Conservation (phyloP, 2,329 filamentous ascomycete genomes). For the Whalleya microplaca region DNA sequence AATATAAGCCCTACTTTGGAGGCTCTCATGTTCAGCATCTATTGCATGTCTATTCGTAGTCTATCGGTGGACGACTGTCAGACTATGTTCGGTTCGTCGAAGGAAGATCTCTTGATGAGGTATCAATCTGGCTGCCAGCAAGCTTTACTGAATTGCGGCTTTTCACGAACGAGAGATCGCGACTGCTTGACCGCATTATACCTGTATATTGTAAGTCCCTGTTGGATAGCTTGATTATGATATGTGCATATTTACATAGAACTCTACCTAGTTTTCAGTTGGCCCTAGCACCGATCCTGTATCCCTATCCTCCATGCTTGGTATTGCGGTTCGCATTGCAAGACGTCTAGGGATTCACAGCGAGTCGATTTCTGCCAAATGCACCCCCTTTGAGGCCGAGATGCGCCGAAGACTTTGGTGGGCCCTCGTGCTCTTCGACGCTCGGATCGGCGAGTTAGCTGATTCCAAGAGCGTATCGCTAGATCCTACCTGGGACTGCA, state of each 20-base stretch:
- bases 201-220: slow-evolving; percentile 55
- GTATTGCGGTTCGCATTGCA: slow-evolving; percentile 59
- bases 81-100: slow-evolving; percentile 44
- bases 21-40: too few relatives aligned
- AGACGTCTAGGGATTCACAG: slow-evolving; percentile 58
- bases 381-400: slow-evolving; percentile 54
- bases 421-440: slow-evolving; percentile 61
- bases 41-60: slow-evolving; percentile 47
- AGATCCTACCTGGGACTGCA: slow-evolving; percentile 46
- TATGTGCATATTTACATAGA: background rate
- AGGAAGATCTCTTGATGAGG: slow-evolving; percentile 43
- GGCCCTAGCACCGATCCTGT: slow-evolving; percentile 48
- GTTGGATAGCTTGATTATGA: background rate
- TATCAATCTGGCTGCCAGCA: slow-evolving; percentile 56
- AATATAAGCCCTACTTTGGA: too few relatives aligned
- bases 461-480: slow-evolving; percentile 39
- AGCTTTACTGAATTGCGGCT: slow-evolving; percentile 54
- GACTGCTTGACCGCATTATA: slow-evolving; percentile 60
- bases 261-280: slow-evolving; percentile 58
- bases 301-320: slow-evolving; percentile 56
- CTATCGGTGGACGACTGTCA: slow-evolving; percentile 48
- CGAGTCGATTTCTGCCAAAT: slow-evolving; percentile 43
- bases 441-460: slow-evolving; percentile 57
- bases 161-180: slow-evolving; percentile 53
- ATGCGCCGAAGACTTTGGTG: slow-evolving; percentile 66